These are phyloP conservation scores for Chlorophyllum brunneum DNA, from an alignment of 768 basidiomycete genomes.

Conservation along the genomic window DNA sequence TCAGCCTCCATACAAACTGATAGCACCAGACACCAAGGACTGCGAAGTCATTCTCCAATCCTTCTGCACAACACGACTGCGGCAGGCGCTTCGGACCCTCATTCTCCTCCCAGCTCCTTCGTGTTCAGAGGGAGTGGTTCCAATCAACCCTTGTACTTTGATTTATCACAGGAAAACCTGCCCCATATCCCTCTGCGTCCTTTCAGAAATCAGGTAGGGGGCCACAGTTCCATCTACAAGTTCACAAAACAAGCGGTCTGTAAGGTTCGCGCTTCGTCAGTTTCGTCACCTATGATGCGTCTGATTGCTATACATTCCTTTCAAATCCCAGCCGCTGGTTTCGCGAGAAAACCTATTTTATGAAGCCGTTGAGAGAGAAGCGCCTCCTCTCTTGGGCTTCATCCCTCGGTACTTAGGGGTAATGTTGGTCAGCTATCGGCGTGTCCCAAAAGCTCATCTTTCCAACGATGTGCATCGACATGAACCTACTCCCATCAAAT, in stretches of 20 bases:
- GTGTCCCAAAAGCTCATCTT: slow-evolving; percentile 49
- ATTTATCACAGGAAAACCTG: slow-evolving; percentile 53
- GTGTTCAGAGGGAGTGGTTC: slow-evolving; percentile 4
- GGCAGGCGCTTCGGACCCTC: slow-evolving; percentile 1
- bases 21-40: slow-evolving; percentile 19
- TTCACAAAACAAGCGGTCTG: slow-evolving; percentile 97
- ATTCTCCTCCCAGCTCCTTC: slow-evolving; percentile 7
- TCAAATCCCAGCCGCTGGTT: slow-evolving; percentile 73
- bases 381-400: slow-evolving; percentile 87
- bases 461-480: background rate
- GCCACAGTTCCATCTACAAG: slow-evolving; percentile 95
- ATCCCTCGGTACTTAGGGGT: slow-evolving; percentile 99
- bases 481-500: slow-evolving; percentile 15
- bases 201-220: slow-evolving; percentile 97
- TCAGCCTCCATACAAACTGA: slow-evolving; percentile 58
- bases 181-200: slow-evolving; percentile 92
- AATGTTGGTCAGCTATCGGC: slow-evolving; percentile 95
- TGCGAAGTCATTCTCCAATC: slow-evolving; percentile 13
- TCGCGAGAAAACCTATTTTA: slow-evolving; percentile 98
- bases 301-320: slow-evolving; percentile 21
- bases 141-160: slow-evolving; percentile 19
- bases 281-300: slow-evolving; percentile 12
- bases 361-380: slow-evolving; percentile 91
- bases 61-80: slow-evolving; percentile 1
- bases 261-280: slow-evolving; percentile 63